These are phyloP conservation scores for Schizothecium vesticola DNA, from an alignment of 495 filamentous ascomycete genomes.

Conservation along the genomic window DNA sequence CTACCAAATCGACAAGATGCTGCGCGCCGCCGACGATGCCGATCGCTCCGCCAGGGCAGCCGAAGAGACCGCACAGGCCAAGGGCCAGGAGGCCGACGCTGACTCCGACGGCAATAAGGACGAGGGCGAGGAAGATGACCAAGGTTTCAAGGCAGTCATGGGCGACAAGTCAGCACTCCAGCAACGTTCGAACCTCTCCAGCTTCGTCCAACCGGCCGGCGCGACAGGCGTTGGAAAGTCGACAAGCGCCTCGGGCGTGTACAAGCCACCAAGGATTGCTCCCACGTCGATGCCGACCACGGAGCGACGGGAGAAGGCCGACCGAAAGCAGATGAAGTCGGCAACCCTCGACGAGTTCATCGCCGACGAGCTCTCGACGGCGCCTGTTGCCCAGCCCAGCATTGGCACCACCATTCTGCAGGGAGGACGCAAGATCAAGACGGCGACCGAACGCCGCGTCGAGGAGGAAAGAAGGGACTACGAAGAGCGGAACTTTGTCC, in stretches of 20 bases:
- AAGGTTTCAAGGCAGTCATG: conserved; percentile 40
- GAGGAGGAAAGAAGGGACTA: conserved; percentile 71
- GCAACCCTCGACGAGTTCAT: conserved; percentile 83
- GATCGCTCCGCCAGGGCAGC: conserved; percentile 35
- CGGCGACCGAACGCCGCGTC: conserved; percentile 58
- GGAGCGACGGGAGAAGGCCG: conserved; percentile 51
- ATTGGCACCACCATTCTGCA: conserved; percentile 76
- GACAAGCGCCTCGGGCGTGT: conserved; percentile 55
- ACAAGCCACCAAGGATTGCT: conserved; percentile 79
- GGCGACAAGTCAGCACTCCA: conserved; percentile 46
- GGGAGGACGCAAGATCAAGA: conserved; percentile 68
- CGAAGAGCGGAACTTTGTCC: conserved; percentile 82
- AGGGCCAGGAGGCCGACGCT: conserved; percentile 28
- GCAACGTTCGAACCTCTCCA: conserved; percentile 59
- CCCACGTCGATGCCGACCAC: conserved; percentile 64
- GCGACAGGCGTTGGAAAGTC: conserved; percentile 38
- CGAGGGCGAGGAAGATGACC: conserved; percentile 34
- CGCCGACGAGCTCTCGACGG: conserved; percentile 67
- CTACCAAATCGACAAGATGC: conserved; percentile 85
- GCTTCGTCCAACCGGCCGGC: conserved; percentile 33
- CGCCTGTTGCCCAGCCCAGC: conserved; percentile 71
- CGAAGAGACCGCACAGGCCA: conserved; percentile 27
- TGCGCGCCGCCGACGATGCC: conserved; percentile 77
- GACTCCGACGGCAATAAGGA: conserved; percentile 27
- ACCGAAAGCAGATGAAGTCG: conserved; percentile 58